Percentiles rank a stretch among this genome's conserved stretches.
Conservation (phyloP, 129 eudicot genomes). For the Oenanthe sinensis region DNA sequence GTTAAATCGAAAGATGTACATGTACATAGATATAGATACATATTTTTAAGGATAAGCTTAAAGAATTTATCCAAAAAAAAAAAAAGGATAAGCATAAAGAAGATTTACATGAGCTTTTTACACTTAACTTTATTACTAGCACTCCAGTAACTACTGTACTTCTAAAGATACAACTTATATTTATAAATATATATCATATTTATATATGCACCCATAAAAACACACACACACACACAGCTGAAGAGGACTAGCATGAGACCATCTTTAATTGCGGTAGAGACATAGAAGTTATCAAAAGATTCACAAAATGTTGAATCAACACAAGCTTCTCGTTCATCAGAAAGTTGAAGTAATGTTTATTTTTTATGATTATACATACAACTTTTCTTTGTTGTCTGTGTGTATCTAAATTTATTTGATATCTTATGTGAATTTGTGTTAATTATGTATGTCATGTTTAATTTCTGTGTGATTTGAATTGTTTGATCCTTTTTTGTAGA, state of each 20-base stretch:
- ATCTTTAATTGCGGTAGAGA: conserved; percentile 5
- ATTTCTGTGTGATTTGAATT: background rate
- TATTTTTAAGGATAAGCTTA: background rate
- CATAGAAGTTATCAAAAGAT: background rate
- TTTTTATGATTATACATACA: too few relatives aligned
- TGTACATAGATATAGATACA: too few relatives aligned
- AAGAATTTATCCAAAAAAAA: too few relatives aligned
- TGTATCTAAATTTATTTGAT: background rate
- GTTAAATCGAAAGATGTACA: background rate
- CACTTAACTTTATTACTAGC: background rate
- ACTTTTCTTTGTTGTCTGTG: background rate
- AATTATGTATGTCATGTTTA: background rate
- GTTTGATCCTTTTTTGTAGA: background rate
- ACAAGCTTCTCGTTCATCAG: background rate
- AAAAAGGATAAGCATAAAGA: background rate
- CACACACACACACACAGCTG: background rate
- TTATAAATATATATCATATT: background rate
- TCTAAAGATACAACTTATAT: too few relatives aligned
- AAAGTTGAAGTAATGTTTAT: conserved; percentile 13
- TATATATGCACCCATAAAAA: background rate
- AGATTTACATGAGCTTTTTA: background rate
- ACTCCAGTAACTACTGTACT: too few relatives aligned
- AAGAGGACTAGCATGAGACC: background rate
- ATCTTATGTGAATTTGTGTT: background rate
- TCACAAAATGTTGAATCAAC: background rate